Evolutionary conservation across 371 early-diverging fungal genomes (phyloP).

Genomic region (Lichtheimia corymbifera): DNA sequence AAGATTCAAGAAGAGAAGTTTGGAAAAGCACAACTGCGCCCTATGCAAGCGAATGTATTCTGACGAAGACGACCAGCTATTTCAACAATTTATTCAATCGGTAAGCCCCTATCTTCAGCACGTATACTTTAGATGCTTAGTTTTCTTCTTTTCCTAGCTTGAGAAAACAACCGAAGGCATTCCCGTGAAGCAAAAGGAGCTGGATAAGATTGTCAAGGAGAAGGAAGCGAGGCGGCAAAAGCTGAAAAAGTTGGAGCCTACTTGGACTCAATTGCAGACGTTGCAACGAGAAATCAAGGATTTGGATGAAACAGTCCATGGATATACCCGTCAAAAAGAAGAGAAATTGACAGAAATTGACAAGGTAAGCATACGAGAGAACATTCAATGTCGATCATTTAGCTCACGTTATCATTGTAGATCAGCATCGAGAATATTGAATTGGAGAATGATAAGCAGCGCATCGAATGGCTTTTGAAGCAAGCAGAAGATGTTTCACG

Average conservation of each 20-base stretch:
- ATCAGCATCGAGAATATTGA: slow-evolving; percentile 20
- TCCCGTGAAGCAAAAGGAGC: slow-evolving; percentile 43
- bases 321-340: slow-evolving; percentile 35
- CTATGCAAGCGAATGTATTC: slow-evolving; percentile 70
- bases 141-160: slow-evolving; percentile 22
- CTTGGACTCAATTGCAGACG: slow-evolving; percentile 38
- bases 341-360: slow-evolving; percentile 18
- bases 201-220: slow-evolving; percentile 21
- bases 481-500: slow-evolving; percentile 43
- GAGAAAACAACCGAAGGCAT: slow-evolving; percentile 35
- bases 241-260: slow-evolving; percentile 43
- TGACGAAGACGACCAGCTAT: slow-evolving; percentile 51
- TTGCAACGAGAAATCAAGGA: slow-evolving; percentile 26
- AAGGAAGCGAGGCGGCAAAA: slow-evolving; percentile 22
- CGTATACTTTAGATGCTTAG: neutral
- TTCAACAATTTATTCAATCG: slow-evolving; percentile 50
- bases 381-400: neutral
- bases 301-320: slow-evolving; percentile 40
- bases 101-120: slow-evolving; percentile 35
- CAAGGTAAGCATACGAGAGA: neutral
- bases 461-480: slow-evolving; percentile 21
- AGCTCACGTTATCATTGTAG: slow-evolving; percentile 3
- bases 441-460: slow-evolving; percentile 20
- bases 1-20: slow-evolving; percentile 53
- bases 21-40: slow-evolving; percentile 62